Evolutionary conservation across 2,329 filamentous ascomycete species (phyloP), one percentile per base, ranked within the genome.

Genomic region (Diaporthe sp.): DNA sequence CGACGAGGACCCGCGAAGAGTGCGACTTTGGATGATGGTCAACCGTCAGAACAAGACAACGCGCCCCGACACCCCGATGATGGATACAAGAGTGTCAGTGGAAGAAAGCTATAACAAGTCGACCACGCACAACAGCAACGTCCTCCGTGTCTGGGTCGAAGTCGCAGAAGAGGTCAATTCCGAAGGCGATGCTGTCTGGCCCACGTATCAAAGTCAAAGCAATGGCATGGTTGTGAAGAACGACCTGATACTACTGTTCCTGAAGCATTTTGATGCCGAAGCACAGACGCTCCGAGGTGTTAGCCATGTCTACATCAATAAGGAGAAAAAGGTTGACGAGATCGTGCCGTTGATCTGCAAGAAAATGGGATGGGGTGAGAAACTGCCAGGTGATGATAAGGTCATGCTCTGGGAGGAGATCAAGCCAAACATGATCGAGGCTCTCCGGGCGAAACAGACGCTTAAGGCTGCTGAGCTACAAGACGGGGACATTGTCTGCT

Each of bases 11-110:
- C 87, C 93, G 0, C 91, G 91, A 73, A 90, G 91, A 75, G 85
- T 98, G 32, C 91, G 97, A 30, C 90, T 98, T 25, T 99, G 97
- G 97, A 91, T 95, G 71, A 98, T 99, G 96, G 97, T 99, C 1
- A 98, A 98, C 81, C 93, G 97, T 15, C 97, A 99, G 82, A 99
- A 99, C 82, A 98, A 98, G 84, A 99, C 97, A 0, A 93, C 95
- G 50, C 92, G 97, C 25, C 97, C 97, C 0, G 97, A 99, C 81
- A 92, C 94, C 74, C 94, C 95, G 0, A 92, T 99, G 65, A 90
- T 91, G 81, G 95, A 97, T 80, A 85, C 91, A 2, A 89, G 92
- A 7, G 93, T 94, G 82, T 96, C 92, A 0, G 86, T 97, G 19
- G 94, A 96, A 78, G 95, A 98, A 73, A 85, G 86, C 0, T 90